phyloP scores from a whole-genome alignment of 306 rosid genomes.

The Malus asiatica region DNA sequence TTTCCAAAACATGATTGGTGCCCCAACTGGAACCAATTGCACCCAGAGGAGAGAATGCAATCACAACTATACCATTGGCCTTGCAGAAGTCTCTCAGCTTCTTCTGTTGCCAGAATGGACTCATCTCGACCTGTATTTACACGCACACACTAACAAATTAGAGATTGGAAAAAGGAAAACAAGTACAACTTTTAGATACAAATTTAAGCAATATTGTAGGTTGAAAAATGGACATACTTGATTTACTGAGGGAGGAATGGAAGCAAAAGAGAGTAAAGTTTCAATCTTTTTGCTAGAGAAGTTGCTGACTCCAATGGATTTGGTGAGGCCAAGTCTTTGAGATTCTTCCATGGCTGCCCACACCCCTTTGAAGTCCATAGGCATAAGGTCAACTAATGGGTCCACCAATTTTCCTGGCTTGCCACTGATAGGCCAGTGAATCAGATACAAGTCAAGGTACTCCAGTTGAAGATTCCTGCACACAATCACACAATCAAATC shows the following conservation, averaged over 20 bases:
- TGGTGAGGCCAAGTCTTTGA: constrained; percentile 26
- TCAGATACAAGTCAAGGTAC: constrained; percentile 22
- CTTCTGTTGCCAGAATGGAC: constrained; percentile 61
- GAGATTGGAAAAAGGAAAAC: background rate
- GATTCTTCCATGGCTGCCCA: constrained; percentile 30
- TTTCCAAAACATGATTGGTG: constrained; percentile 42
- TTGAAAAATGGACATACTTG: constrained; percentile 10
- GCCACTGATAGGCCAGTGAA: constrained; percentile 23
- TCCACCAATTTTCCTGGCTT: constrained; percentile 1
- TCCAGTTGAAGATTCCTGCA: constrained; percentile 18
- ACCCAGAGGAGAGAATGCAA: constrained; percentile 56
- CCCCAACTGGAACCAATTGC: constrained; percentile 46
- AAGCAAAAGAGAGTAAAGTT: constrained; percentile 21
- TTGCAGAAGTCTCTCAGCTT: constrained; percentile 44
- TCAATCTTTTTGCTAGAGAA: constrained; percentile 25
- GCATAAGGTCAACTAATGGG: constrained; percentile 7
- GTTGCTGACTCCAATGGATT: constrained; percentile 29
- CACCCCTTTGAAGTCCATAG: constrained; percentile 22
- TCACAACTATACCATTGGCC: constrained; percentile 33
- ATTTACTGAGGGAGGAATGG: constrained; percentile 32
- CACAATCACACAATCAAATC: background rate
- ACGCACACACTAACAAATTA: background rate
- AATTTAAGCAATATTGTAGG: background rate
- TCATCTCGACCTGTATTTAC: constrained; percentile 49
- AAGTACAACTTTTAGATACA: background rate